Evolutionary conservation across 768 basidiomycete species (phyloP).

Genomic region (Suillus paluster): DNA sequence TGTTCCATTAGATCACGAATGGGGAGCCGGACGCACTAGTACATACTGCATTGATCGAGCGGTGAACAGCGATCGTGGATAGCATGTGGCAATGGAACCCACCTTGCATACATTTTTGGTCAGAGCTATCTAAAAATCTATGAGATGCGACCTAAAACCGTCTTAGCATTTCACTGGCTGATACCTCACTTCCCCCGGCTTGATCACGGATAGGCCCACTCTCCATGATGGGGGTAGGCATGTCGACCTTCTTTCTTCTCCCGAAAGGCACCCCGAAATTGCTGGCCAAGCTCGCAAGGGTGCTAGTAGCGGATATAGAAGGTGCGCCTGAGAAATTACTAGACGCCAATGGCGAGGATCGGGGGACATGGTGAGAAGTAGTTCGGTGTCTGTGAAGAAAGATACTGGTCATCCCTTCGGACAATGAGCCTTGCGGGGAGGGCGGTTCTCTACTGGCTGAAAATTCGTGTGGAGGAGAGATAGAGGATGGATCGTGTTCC

Average conservation of each 20-base stretch:
- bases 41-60: background rate
- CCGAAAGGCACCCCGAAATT: slow-evolving; percentile 73
- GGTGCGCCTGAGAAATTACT: slow-evolving; percentile 20
- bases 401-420: slow-evolving; percentile 60
- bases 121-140: background rate
- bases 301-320: slow-evolving; percentile 49
- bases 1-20: background rate
- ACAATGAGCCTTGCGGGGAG: slow-evolving; percentile 63
- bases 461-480: slow-evolving; percentile 40
- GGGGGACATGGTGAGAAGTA: slow-evolving; percentile 61
- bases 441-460: slow-evolving; percentile 46
- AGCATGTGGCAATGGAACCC: background rate
- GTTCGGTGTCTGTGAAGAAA: slow-evolving; percentile 55
- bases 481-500: slow-evolving; percentile 53
- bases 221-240: slow-evolving; percentile 25
- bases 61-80: background rate
- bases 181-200: slow-evolving; percentile 28
- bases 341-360: slow-evolving; percentile 50
- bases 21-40: no score
- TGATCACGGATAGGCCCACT: slow-evolving; percentile 26
- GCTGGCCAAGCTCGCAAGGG: slow-evolving; percentile 61
- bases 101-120: background rate
- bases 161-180: slow-evolving; percentile 46
- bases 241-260: slow-evolving; percentile 47
- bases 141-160: slow-evolving; percentile 19